These are phyloP conservation scores for Coemansia biformis DNA, from an alignment of 192 early-diverging fungal species.

Conservation along the genomic window DNA sequence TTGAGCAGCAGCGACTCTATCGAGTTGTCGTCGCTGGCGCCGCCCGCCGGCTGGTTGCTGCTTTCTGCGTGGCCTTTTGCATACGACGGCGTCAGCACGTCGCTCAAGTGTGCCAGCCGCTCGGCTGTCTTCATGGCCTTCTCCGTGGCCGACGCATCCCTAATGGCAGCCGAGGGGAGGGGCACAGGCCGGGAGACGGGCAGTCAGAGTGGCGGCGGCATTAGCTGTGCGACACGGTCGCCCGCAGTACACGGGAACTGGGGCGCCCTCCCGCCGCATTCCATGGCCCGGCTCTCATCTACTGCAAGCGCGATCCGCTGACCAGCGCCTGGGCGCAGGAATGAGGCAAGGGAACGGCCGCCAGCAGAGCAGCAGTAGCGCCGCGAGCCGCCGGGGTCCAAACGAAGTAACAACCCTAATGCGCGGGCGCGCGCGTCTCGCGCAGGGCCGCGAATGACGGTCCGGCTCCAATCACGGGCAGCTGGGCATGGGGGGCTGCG, in stretches of 20 bases:
- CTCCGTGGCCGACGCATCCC: conserved; percentile 30
- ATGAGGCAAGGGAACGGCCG: no score
- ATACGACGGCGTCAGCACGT: conserved; percentile 44
- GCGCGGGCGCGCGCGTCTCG: neutral
- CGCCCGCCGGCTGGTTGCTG: neutral
- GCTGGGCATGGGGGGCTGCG: neutral
- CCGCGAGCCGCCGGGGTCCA: neutral
- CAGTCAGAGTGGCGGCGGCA: no score
- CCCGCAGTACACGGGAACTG: no score
- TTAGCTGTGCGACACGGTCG: no score
- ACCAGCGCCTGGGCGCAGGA: no score
- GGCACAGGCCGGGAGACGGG: no score
- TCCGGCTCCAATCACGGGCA: no score
- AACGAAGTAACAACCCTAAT: conserved; percentile 5
- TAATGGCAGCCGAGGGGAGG: conserved; percentile 13
- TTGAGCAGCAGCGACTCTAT: conserved; percentile 47
- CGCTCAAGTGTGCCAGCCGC: conserved; percentile 43
- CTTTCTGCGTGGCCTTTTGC: conserved; percentile 11
- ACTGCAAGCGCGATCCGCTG: no score
- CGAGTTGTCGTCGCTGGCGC: conserved; percentile 16
- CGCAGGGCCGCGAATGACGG: no score
- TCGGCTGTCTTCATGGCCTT: conserved; percentile 48
- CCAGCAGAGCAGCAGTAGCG: no score
- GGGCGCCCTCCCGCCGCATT: no score
- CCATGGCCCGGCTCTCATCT: no score